Evolutionary conservation across 805 yeast species (phyloP), one percentile per base, ranked within the genome.

Genomic region (Wickerhamiella kurtzmanii): DNA sequence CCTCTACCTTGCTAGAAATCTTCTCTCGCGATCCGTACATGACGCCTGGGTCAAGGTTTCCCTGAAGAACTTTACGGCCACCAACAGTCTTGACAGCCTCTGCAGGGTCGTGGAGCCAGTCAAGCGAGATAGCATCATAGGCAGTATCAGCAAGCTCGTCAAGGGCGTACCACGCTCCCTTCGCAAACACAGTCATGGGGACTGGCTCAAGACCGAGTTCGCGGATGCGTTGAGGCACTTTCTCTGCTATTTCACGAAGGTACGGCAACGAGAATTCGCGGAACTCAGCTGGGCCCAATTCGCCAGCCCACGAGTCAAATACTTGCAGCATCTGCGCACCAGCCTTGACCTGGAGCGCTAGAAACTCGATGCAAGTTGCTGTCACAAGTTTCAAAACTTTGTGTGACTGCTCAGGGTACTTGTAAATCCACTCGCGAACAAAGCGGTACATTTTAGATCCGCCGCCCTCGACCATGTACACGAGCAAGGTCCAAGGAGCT

Each of bases 311-410:
- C 35, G 95, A 82, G 62, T 92, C 98, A 61, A 92, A 92, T 35
- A 92, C 87, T 66, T 92, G 98, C 50, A 92, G 72, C 80, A 92
- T 87, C 69, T 92, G 98, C 35, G 97, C 97, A 56, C 98, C 98
- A 1, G 98, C 98, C 55, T 79, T 77, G 41, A 92, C 95, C 66
- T 92, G 98, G 58, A 80, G 83, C 2, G 95, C 94, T 59, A 92
- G 72, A 60, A 89, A 92, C 63, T 89, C 97, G 36, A 89, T 70
- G 47, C 96, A 92, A 22, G 83, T 86, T 51, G 85, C 89, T 20
- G 96, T 82, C 53, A 81, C 78, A 48, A 77, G 79, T 62, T 80
- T 83, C 51, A 92, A 69, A 49, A 92, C 67, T 55, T 69, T 63
- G 56, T 84, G 85, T 2, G 92, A 68, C 44, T 76, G 80, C 48